These are phyloP conservation scores for Ceratocystis smalleyi DNA, from an alignment of 2,329 filamentous ascomycete species.

Conservation along the genomic window DNA sequence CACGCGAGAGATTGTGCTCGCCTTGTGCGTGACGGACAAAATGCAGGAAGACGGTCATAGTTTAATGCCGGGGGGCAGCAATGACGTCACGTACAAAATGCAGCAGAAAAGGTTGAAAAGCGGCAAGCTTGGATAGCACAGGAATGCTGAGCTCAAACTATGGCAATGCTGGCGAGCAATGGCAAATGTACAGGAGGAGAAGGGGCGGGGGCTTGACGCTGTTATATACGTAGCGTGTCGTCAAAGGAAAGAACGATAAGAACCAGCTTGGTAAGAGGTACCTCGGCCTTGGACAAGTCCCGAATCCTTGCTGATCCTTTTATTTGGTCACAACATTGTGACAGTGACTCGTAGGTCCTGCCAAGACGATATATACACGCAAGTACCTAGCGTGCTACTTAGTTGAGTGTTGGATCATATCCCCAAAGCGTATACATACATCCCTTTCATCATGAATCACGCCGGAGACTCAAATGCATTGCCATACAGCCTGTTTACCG, in stretches of 20 bases:
- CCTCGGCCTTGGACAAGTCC: neutral
- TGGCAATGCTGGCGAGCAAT: too few species aligned
- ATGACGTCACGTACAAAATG: neutral
- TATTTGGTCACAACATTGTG: neutral
- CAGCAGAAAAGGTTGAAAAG: neutral
- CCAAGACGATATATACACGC: too few species aligned
- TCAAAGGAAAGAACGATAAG: neutral
- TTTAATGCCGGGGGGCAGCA: neutral
- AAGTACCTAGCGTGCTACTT: too few species aligned
- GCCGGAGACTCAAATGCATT: neutral
- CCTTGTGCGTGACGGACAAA: constrained; percentile 63
- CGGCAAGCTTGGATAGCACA: neutral
- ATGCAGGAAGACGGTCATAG: constrained; percentile 43
- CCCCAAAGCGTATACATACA: neutral
- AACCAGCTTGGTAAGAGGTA: neutral
- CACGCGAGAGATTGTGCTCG: constrained; percentile 59
- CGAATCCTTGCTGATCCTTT: neutral
- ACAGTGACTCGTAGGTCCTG: too few species aligned
- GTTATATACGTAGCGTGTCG: too few species aligned
- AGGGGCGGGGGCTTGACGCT: neutral
- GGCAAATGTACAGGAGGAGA: neutral
- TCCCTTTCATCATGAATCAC: neutral
- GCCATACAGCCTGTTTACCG: too few species aligned
- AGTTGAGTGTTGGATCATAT: too few species aligned
- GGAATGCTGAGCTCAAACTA: neutral